Percentiles rank a stretch among this genome's conserved stretches.
Conservation (phyloP, 495 filamentous ascomycete genomes). For the Neurospora hispaniola region DNA sequence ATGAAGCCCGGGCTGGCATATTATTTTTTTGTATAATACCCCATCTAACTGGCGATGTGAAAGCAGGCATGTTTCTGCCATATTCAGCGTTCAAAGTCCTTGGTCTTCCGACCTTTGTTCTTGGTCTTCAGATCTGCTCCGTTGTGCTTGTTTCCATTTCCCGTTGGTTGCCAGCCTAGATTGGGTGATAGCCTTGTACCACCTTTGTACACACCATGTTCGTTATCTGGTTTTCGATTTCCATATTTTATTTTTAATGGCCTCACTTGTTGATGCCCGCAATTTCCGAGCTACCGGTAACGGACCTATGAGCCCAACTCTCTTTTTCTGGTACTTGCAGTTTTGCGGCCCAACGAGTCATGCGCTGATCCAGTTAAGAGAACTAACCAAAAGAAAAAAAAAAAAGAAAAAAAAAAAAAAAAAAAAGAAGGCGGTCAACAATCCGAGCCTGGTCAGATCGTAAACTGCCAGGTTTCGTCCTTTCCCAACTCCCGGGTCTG, state of each 20-base stretch:
- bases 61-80: not conserved
- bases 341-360: not conserved
- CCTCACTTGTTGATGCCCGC: not conserved
- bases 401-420: not conserved
- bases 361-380: not conserved
- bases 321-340: not conserved
- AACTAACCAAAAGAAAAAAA: too few relatives aligned
- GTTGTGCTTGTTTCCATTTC: not conserved
- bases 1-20: conserved; percentile 11
- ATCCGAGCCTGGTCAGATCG: not conserved
- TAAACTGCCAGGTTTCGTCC: not conserved
- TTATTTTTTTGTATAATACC: conserved; percentile 22
- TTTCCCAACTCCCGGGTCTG: not conserved
- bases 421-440: not conserved
- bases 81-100: not conserved
- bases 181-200: not conserved
- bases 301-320: not conserved
- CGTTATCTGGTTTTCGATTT: not conserved
- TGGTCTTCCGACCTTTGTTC: not conserved
- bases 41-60: conserved; percentile 13
- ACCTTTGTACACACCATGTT: not conserved
- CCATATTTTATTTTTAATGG: not conserved
- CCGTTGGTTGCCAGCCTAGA: not conserved
- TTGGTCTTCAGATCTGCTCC: not conserved
- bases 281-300: not conserved